Conservation (phyloP, 257 asterid species). For the Phtheirospermum japonicum region DNA sequence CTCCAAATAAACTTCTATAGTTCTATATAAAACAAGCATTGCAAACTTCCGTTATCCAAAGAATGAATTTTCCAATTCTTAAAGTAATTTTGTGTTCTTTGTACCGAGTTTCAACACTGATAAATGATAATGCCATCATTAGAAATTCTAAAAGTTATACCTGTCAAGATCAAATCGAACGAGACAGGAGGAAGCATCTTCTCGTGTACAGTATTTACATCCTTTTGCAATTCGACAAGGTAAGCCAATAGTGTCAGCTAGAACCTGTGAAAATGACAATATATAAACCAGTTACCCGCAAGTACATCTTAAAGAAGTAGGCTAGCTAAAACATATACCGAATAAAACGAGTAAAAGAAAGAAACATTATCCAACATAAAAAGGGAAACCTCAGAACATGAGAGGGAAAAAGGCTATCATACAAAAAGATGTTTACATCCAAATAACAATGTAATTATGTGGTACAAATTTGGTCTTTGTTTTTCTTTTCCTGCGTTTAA, state of each 20-base stretch:
- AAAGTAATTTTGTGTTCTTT: no score
- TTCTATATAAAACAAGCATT: background rate
- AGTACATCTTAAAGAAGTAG: slow-evolving; percentile 4
- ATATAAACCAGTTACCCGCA: background rate
- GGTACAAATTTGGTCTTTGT: slow-evolving; percentile 14
- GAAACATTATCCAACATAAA: background rate
- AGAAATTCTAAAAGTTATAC: slow-evolving; percentile 36
- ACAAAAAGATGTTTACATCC: background rate
- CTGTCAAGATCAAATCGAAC: slow-evolving; percentile 80
- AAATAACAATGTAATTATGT: slow-evolving; percentile 10
- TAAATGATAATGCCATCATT: slow-evolving; percentile 16
- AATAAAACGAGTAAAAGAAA: background rate
- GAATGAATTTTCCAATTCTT: slow-evolving; percentile 5
- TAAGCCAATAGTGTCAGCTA: slow-evolving; percentile 79
- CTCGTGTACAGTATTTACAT: slow-evolving; percentile 71
- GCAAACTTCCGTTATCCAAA: background rate
- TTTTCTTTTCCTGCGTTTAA: slow-evolving; percentile 6
- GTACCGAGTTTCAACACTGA: background rate
- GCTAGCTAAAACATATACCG: slow-evolving; percentile 8
- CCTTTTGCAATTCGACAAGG: slow-evolving; percentile 96
- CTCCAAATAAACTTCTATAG: background rate
- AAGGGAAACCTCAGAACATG: background rate
- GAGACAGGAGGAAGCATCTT: slow-evolving; percentile 84
- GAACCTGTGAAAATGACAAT: slow-evolving; percentile 53
- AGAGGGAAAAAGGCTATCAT: slow-evolving; percentile 1